These are phyloP conservation scores for Epipyxis sp. DNA, from an alignment of 108 stramenopile genomes.

Conservation along the genomic window DNA sequence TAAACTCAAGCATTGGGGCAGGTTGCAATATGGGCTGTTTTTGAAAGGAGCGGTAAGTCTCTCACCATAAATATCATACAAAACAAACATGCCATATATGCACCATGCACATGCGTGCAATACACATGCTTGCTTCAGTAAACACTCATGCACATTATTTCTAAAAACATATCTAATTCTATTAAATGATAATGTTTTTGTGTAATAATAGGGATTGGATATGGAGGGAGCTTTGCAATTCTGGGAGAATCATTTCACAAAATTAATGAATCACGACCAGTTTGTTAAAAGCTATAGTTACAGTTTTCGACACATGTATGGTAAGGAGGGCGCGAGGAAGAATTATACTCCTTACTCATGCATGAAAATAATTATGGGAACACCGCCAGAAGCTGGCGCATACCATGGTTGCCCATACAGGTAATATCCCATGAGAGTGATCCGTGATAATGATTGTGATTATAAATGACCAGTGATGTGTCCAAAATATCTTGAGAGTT, in stretches of 20 bases:
- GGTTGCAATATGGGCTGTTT: constrained; percentile 94
- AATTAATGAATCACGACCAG: constrained; percentile 66
- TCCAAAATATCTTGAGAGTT: constrained; percentile 68
- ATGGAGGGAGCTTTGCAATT: constrained; percentile 85
- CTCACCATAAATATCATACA: no score
- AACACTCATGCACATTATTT: no score
- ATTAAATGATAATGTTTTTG: constrained; percentile 6
- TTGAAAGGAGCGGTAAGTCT: constrained; percentile 92
- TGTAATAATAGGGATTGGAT: no score
- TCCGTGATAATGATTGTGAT: constrained; percentile 60
- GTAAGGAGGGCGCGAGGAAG: constrained; percentile 91
- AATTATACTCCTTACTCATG: constrained; percentile 76
- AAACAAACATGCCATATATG: no score
- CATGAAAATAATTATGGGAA: constrained; percentile 82
- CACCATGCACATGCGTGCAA: no score
- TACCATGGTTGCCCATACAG: constrained; percentile 97
- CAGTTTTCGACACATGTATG: constrained; percentile 93
- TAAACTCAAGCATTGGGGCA: constrained; percentile 88
- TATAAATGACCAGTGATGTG: constrained; percentile 52
- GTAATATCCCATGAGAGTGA: constrained; percentile 71
- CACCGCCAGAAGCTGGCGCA: constrained; percentile 61
- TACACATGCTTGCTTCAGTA: no score
- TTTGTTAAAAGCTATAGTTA: constrained; percentile 92
- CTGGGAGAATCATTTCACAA: constrained; percentile 81
- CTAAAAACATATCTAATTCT: no score